These are phyloP conservation scores for Blastobotrys petasosporus DNA, from an alignment of 1,139 yeast species.

Conservation along the genomic window DNA sequence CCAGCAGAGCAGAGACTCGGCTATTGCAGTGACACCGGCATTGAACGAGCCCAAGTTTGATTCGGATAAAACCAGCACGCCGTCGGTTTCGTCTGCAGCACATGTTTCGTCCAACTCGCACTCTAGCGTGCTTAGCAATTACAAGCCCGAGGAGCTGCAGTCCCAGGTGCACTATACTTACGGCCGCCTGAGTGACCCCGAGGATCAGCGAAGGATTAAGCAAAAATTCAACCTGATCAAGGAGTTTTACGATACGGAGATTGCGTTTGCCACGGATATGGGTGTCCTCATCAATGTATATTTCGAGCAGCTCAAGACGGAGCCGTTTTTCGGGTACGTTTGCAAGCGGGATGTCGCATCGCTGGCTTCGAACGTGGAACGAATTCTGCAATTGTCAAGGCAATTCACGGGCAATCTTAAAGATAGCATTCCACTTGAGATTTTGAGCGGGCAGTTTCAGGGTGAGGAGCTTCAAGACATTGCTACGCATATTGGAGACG, in stretches of 20 bases:
- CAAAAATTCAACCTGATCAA: constrained; percentile 30
- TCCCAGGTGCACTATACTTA: constrained; percentile 2
- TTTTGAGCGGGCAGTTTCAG: constrained; percentile 16
- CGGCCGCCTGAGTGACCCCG: neutral
- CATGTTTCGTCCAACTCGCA: neutral
- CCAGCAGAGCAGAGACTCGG: constrained; percentile 2
- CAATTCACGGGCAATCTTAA: constrained; percentile 27
- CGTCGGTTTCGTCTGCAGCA: neutral
- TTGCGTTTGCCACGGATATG: constrained; percentile 33
- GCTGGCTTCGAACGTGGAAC: constrained; percentile 32
- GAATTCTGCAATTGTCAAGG: constrained; percentile 28
- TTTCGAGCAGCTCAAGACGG: constrained; percentile 21
- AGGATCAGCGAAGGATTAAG: constrained; percentile 21
- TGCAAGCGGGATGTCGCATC: constrained; percentile 26
- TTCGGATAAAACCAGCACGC: neutral
- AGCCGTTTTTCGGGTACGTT: constrained; percentile 27
- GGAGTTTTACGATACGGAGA: constrained; percentile 35
- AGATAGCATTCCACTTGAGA: constrained; percentile 24
- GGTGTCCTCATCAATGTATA: constrained; percentile 32
- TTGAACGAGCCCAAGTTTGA: neutral
- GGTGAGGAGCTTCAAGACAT: constrained; percentile 22
- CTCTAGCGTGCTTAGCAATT: constrained; percentile 1
- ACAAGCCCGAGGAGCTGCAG: neutral
- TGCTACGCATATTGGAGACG: constrained; percentile 31
- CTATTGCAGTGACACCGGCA: constrained; percentile 5